Percentiles rank a stretch among this genome's conserved stretches.
Evolutionary conservation across 768 basidiomycete genomes (phyloP).

Genomic region (Trametes villosa): DNA sequence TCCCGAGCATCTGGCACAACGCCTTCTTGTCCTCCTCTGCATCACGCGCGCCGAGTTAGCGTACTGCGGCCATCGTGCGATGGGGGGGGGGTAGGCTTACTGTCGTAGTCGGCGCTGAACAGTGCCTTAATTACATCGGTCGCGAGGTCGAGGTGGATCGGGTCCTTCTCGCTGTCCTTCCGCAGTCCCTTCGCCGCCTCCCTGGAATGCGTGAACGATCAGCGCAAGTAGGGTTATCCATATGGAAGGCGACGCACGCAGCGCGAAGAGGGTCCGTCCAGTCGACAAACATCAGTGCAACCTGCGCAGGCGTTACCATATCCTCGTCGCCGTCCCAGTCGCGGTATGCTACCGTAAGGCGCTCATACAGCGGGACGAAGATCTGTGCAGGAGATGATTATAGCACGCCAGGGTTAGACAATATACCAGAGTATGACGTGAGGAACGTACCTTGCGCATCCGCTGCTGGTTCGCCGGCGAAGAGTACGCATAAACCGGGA

Average conservation of each 20-base stretch:
- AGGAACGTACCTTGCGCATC: constrained; percentile 68
- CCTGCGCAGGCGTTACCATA: constrained; percentile 73
- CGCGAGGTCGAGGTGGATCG: constrained; percentile 61
- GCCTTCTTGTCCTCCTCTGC: constrained; percentile 54
- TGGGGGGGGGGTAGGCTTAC: constrained; percentile 42
- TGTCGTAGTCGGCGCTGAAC: constrained; percentile 53
- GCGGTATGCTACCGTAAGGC: constrained; percentile 58
- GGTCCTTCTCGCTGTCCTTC: constrained; percentile 43
- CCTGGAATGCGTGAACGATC: background rate
- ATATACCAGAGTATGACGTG: no score
- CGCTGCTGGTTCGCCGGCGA: constrained; percentile 69
- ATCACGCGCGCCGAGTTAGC: background rate
- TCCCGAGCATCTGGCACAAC: constrained; percentile 49
- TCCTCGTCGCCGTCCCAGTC: constrained; percentile 74
- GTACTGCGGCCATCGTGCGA: background rate
- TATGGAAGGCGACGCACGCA: constrained; percentile 44
- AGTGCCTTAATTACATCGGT: constrained; percentile 52
- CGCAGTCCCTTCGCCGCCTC: constrained; percentile 42
- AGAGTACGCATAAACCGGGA: constrained; percentile 87
- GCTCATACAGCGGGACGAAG: constrained; percentile 68
- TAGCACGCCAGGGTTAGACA: no score
- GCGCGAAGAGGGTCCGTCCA: constrained; percentile 88
- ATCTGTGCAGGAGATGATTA: constrained; percentile 51
- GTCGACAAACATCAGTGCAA: constrained; percentile 79
- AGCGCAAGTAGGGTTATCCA: constrained; percentile 7